Evolutionary conservation across 164 flowering plant species (phyloP).

Genomic region (Akebia trifoliata): DNA sequence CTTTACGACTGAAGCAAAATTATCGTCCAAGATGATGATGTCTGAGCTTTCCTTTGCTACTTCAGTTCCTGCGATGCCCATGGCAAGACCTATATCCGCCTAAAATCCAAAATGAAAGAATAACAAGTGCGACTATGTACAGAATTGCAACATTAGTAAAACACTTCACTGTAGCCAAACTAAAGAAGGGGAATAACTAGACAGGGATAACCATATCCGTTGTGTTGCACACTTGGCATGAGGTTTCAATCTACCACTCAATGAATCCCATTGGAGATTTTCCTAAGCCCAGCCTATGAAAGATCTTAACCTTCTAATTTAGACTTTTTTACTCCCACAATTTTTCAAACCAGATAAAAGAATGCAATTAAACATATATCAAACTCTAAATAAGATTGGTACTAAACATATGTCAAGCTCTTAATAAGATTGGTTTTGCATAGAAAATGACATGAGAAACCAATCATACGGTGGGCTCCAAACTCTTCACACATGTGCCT

Average conservation of each 20-base stretch:
- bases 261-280: background rate
- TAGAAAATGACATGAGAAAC: background rate
- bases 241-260: background rate
- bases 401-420: too few species aligned
- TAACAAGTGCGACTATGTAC: background rate
- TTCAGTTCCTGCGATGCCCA: constrained; percentile 97
- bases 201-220: too few species aligned
- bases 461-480: background rate
- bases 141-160: background rate
- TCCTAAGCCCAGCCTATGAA: background rate
- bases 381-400: too few species aligned
- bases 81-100: constrained; percentile 98
- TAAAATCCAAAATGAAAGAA: constrained; percentile 20
- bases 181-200: background rate
- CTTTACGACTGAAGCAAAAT: constrained; percentile 93
- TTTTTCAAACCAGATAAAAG: background rate
- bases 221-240: too few species aligned
- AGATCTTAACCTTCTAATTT: background rate
- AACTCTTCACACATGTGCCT: background rate
- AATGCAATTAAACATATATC: background rate
- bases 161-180: background rate
- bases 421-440: too few species aligned
- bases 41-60: constrained; percentile 99
- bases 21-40: constrained; percentile 94
- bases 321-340: background rate